Evolutionary conservation across 495 filamentous ascomycete genomes (phyloP).

Genomic region (Niebla homalea): DNA sequence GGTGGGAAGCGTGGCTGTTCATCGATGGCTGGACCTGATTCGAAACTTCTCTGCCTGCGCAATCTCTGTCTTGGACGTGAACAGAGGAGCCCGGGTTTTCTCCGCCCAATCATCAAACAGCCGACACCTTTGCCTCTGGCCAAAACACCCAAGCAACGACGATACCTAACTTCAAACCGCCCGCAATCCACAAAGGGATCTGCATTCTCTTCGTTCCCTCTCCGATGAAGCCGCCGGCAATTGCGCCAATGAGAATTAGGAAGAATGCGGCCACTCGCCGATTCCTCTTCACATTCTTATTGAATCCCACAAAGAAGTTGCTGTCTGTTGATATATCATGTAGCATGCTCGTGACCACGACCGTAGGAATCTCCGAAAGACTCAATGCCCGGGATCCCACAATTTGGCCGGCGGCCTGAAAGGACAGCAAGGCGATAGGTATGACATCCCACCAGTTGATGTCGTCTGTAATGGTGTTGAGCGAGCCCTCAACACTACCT

Average conservation of each 20-base stretch:
- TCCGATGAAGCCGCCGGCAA: conserved; percentile 47
- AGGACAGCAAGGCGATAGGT: conserved; percentile 51
- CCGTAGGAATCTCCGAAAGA: conserved; percentile 57
- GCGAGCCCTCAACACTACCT: conserved; percentile 25
- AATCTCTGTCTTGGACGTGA: too few species aligned
- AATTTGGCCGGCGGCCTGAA: conserved; percentile 61
- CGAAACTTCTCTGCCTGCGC: too few species aligned
- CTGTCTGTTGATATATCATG: conserved; percentile 53
- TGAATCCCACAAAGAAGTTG: conserved; percentile 30
- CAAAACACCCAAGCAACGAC: conserved; percentile 32
- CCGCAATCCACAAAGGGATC: conserved; percentile 46
- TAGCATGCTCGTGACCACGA: conserved; percentile 59
- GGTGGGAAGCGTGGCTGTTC: too few species aligned
- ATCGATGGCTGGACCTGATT: too few species aligned
- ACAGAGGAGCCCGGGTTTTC: too few species aligned
- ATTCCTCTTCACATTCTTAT: conserved; percentile 50
- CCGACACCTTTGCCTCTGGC: conserved; percentile 16
- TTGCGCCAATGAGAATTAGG: conserved; percentile 44
- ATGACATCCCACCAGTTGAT: conserved; percentile 31
- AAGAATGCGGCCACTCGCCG: conserved; percentile 44
- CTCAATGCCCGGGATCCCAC: conserved; percentile 48
- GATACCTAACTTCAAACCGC: conserved; percentile 39
- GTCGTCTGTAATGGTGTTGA: conserved; percentile 20
- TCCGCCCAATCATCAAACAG: not conserved
- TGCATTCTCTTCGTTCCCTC: conserved; percentile 34